Base-by-base conservation (phyloP, 768 basidiomycete species). In the Tremella fuciformis region DNA sequence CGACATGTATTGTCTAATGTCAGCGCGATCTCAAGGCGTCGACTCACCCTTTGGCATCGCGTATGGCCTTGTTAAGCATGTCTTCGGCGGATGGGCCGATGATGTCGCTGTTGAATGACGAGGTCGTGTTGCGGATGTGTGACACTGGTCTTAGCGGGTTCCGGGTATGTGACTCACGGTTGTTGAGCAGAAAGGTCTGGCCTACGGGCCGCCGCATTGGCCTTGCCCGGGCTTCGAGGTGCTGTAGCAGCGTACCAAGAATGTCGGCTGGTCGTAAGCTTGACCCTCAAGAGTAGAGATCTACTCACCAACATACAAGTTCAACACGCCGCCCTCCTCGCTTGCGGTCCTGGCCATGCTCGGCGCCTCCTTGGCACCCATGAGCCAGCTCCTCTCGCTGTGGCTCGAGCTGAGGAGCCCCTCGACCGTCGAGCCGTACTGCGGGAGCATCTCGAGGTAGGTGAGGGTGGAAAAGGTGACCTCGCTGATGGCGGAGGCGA, bases 331-430 rank as follows among this genome's bases (percentile, higher is more conserved):
- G 8, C 73, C 75, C 26, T 73, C 73, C n/a, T 69, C 72, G 8
- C 29, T 54, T 1, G 64, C 65, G 22, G 40, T 52, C 18, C 60
- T 59, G 8, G 53, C 69, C 21, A 59, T 50, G 56, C 67, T 67
- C 4, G 72, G 69, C 1, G 60, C 46, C 13, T 72, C 67, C 18
- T 67, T 68, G 19, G 63, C 64, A 13, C 75, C 75, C 75, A 76
- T 76, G 55, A 76, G 63, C 75, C 75, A 76, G 56, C 72, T 76
- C 22, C 75, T 58, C 44, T 76, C 73, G 15, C 66, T 66, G 18
- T 73, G 71, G 42, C 62, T 65, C 38, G 62, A 59, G 13, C 57
- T 59, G 38, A 76, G 54, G 1, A 76, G 44, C 9, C 63, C 58
- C 26, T 66, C 64, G 0, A 76, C 66, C 8, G 58, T 60, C 24